Percentiles rank a stretch among this genome's conserved stretches.
Conservation (phyloP, 2,329 filamentous ascomycete species). For the Aspergillus novofumigatus region DNA sequence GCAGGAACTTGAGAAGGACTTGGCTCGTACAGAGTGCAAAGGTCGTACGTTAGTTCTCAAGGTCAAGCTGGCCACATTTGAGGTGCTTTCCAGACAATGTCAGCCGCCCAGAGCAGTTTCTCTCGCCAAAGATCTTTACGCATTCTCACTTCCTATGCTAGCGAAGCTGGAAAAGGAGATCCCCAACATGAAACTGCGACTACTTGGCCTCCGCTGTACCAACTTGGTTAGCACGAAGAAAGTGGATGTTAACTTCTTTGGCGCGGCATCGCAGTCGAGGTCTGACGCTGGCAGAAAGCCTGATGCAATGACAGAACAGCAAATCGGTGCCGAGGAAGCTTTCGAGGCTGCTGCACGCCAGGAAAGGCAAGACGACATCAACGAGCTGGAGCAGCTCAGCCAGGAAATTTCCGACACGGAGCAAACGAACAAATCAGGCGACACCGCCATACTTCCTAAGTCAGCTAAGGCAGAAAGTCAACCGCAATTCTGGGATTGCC, state of each 20-base stretch:
- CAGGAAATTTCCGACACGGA: slow-evolving; percentile 44
- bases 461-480: slow-evolving; percentile 6
- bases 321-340: slow-evolving; percentile 65
- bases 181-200: slow-evolving; percentile 69
- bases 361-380: slow-evolving; percentile 57
- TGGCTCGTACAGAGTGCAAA: slow-evolving; percentile 74
- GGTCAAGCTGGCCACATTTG: slow-evolving; percentile 89
- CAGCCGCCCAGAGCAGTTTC: slow-evolving; percentile 67
- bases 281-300: slow-evolving; percentile 8
- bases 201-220: slow-evolving; percentile 87
- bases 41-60: slow-evolving; percentile 90
- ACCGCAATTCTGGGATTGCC: slow-evolving; percentile 72
- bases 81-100: slow-evolving; percentile 78
- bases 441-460: slow-evolving; percentile 2
- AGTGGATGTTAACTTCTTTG: slow-evolving; percentile 76
- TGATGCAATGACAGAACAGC: slow-evolving; percentile 50
- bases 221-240: slow-evolving; percentile 84
- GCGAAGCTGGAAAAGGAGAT: slow-evolving; percentile 79
- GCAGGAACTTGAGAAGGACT: slow-evolving; percentile 80
- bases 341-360: slow-evolving; percentile 60
- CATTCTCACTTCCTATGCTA: slow-evolving; percentile 75
- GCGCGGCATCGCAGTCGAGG: slow-evolving; percentile 34
- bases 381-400: slow-evolving; percentile 58
- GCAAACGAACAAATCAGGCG: slow-evolving; percentile 23
- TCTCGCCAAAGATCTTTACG: slow-evolving; percentile 77